Evolutionary conservation across 1,284 basidiomycete genomes (phyloP).

Genomic region (Boletus sp.): DNA sequence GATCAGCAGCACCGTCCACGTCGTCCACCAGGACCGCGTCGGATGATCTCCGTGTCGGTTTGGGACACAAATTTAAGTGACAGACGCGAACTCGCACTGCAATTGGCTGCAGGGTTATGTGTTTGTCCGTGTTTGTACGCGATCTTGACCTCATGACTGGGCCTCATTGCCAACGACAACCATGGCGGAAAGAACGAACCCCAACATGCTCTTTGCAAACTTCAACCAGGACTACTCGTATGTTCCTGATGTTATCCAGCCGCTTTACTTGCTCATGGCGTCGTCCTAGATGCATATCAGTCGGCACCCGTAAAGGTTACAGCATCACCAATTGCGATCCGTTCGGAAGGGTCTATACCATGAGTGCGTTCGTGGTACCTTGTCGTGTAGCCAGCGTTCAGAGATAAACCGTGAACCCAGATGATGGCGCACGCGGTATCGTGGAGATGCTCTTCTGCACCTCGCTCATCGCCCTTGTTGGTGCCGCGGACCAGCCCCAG

Average conservation of each 20-base stretch:
- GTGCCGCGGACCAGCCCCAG: conserved; percentile 85
- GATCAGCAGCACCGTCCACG: too few species aligned
- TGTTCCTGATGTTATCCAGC: conserved; percentile 25
- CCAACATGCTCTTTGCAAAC: conserved; percentile 76
- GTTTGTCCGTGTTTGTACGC: conserved; percentile 18
- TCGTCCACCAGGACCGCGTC: too few species aligned
- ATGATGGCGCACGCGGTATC: conserved; percentile 89
- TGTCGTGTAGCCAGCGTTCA: not conserved
- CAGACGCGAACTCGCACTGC: conserved; percentile 1
- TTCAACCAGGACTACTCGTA: conserved; percentile 88
- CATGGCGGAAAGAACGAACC: conserved; percentile 33
- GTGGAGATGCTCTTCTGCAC: conserved; percentile 99
- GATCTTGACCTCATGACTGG: not conserved
- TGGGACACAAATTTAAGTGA: too few species aligned
- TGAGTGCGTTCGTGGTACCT: conserved; percentile 58
- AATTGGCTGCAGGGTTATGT: conserved; percentile 7
- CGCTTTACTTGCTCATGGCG: not conserved
- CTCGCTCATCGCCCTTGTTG: conserved; percentile 93
- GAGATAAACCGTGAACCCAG: conserved; percentile 36
- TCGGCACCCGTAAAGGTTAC: conserved; percentile 94
- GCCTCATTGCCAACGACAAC: conserved; percentile 8
- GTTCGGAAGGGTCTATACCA: conserved; percentile 92
- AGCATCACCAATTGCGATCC: conserved; percentile 98
- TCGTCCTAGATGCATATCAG: conserved; percentile 78
- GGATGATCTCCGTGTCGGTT: too few species aligned